Base-by-base conservation (phyloP, 2,329 filamentous ascomycete species). In the Colletotrichum plurivorum region DNA sequence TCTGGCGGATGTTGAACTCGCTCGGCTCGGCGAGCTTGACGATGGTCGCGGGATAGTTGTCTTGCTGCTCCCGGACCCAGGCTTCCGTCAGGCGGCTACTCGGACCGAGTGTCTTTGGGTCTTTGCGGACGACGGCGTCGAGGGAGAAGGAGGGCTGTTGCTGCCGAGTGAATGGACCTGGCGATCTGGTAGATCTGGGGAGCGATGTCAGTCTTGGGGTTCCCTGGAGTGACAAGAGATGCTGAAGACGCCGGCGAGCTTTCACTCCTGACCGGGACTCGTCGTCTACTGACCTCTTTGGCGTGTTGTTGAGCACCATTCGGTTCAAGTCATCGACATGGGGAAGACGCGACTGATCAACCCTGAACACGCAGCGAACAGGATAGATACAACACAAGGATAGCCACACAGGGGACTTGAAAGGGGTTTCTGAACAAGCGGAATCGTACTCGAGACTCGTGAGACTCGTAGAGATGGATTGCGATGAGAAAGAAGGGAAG, bases 221-320 rank as follows among this genome's bases (percentile, higher is more conserved):
- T 31, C 5, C n/a, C 6, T 20, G 18, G 20, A 25, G n/a, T 13
- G 0, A 16, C 6, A 39, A n/a, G 13, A 5, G 12, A 18, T 16
- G 43, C 36, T 49, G 22, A 45, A 46, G 41, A 36, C 13, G 12
- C 18, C 18, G 36, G 10, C 45, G 43, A 43, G 43, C 49, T 69
- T 46, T 51, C 55, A 52, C 51, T 12, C 31, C 67, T 43, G 54
- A 56, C 60, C 52, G 51, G 62, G 62, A 16, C 45, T 54, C 10
- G 2, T 10, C 31, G 10, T 36, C 31, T 52, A 67, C 62, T 66
- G 36, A 66, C 67, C 67, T 69, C 67, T 69, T 69, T 66, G 67
- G 62, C 67, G 67, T 69, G 67, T 69, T 69, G 49, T 69, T 56
- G 62, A 67, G 67, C 67, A 69, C 67, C 67, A 69, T 69, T 69